Base-by-base conservation (phyloP, 164 flowering plant genomes). In the Pachysandra terminalis region DNA sequence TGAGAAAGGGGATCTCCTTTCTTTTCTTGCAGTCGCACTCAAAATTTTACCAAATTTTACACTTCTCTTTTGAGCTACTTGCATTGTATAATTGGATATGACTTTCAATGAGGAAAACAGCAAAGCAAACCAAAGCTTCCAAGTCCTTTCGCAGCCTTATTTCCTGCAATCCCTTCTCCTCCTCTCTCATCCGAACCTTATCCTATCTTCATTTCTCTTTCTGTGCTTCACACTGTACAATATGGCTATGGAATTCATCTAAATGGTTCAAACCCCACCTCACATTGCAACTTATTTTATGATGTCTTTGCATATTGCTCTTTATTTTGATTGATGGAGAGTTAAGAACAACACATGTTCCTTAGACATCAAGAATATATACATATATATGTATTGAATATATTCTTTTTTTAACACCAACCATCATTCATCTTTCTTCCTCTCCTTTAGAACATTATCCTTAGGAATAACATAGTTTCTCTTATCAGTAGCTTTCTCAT, bases 51-150 rank as follows among this genome's bases (percentile, higher is more conserved):
- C 73, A 59, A 53, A 64, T 27, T 32, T 49, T 54, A 9, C n/a
- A 4, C 12, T 24, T 12, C 2, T n/a, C 8, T 55, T 61, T 45
- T 49, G 24, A 67, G 60, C 71, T 53, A 68, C 59, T 65, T 74
- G 76, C 75, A 17, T 35, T 26, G 61, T 15, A 63, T n/a, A 17
- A 68, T 24, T 25, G 56, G 56, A 65, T 49, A 57, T 57, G 49
- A 19, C 28, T 52, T 23, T 49, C 22, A 9, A 71, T n/a, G 69
- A 75, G 78, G 74, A 72, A 78, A 70, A 72, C 74, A 66, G 77
- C 77, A 54, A 71, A 52, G 68, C 74, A 73, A 71, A 17, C 15
- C 27, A 62, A 22, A 14, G 15, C 26, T 1, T 17, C 19, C 49
- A 56, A 7, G 3, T 7, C 37, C 7, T 32, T 32, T 32, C 37